These are phyloP conservation scores for Daldinia concentrica DNA, from an alignment of 495 filamentous ascomycete genomes.

Conservation along the genomic window DNA sequence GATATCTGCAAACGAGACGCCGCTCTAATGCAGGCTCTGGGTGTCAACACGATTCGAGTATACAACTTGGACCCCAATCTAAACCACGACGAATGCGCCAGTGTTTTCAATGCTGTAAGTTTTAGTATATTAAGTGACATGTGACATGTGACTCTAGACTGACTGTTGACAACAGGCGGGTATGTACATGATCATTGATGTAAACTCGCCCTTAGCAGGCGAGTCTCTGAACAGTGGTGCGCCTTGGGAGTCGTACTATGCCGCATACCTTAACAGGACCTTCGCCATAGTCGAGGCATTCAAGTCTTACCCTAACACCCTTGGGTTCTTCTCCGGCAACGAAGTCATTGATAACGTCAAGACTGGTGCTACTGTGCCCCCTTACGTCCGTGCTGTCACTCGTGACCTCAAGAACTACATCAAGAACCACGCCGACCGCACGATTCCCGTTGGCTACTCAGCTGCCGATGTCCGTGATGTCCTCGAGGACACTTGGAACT, in stretches of 20 bases:
- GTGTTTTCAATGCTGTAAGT: slow-evolving; percentile 88
- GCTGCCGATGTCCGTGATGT: slow-evolving; percentile 88
- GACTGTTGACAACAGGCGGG: slow-evolving; percentile 46
- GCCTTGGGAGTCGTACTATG: slow-evolving; percentile 77
- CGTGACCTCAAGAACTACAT: slow-evolving; percentile 92
- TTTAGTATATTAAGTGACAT: slow-evolving; percentile 31
- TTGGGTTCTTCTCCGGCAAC: slow-evolving; percentile 94
- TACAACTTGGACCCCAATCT: slow-evolving; percentile 88
- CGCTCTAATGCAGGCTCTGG: slow-evolving; percentile 85
- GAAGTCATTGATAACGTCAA: slow-evolving; percentile 83
- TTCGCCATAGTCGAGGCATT: slow-evolving; percentile 94
- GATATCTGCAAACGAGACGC: slow-evolving; percentile 88
- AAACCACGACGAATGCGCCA: slow-evolving; percentile 89
- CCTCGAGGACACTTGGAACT: slow-evolving; percentile 80
- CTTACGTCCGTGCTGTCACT: slow-evolving; percentile 75
- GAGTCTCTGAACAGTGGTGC: slow-evolving; percentile 76
- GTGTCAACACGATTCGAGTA: slow-evolving; percentile 88
- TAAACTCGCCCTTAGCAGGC: slow-evolving; percentile 87
- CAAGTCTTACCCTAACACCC: slow-evolving; percentile 88
- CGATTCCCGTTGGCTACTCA: slow-evolving; percentile 91
- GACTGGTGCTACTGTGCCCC: slow-evolving; percentile 66
- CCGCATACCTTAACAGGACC: slow-evolving; percentile 79
- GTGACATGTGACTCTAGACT: background rate
- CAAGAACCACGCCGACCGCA: slow-evolving; percentile 69
- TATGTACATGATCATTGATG: slow-evolving; percentile 76